Evolutionary conservation across 345 rosid species (phyloP), one percentile per base, ranked within the genome.

Genomic region (Hibiscus trionum): DNA sequence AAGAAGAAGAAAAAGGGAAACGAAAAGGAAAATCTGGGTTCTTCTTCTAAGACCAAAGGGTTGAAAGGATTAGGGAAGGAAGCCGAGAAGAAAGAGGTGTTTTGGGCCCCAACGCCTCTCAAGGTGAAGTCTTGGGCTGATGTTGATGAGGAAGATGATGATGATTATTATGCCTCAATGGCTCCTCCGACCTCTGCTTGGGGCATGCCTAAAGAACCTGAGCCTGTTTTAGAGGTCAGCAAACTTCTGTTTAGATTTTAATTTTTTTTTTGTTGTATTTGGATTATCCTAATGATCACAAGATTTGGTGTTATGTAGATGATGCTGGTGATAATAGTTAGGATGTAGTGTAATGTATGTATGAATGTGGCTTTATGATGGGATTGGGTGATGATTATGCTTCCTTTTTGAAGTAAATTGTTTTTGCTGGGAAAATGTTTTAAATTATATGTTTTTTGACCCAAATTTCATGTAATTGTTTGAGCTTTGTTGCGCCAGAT

Each of bases 1-100:
- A 87, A 84, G 88, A 86, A 85, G 84, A 85, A 84, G 85, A 86
- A 84, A 72, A 86, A 84, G 69, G 79, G 83, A 1, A 39, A 69
- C n/a, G 76, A 58, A 7, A 76, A 76, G 64, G 84, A 80, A 11
- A 44, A 26, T 26, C 53, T 46, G 53, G 73, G 72, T 1, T 74
- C 83, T 1, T 75, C 80, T 7, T 73, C 76, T 17, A 72, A 73
- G 66, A 44, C 17, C 77, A 21, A 73, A 80, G 73, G 27, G 47
- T 37, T 62, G 65, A 35, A 76, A 14, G 61, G 61, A 12, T 19
- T 1, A 1, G 79, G 68, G 37, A 70, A 78, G 57, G 72, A 79
- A 35, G 64, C 33, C 37, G 77, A 78, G 63, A 74, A 78, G 69
- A 73, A 63, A 52, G 83, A 77, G 77, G 80, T 81, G 26, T 77